Base-by-base conservation (phyloP, 2,329 filamentous ascomycete species). In the Amphichorda felina region DNA sequence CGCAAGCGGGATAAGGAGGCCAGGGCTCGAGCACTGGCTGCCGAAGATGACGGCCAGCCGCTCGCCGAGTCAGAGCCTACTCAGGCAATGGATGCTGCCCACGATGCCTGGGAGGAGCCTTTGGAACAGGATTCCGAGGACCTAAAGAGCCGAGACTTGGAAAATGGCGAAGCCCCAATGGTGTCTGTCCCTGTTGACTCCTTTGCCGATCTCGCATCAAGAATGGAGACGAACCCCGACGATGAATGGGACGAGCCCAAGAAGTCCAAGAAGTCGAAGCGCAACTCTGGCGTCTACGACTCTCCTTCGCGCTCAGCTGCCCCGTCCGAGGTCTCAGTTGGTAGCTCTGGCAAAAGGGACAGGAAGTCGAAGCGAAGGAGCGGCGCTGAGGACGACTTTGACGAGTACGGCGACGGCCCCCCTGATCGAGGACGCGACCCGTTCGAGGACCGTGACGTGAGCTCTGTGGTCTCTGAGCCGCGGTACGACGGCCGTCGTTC, bases 401-500 rank as follows among this genome's bases (percentile, higher is more conserved):
- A 46, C 10, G 44, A 48, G 8, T 36, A 45, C 16, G 51, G 56
- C 40, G 53, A 56, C 33, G 55, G 49, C 30, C 31, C 31, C 4
- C 18, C 15, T 11, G 29, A 31, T 15, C 17, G 18, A 17, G 13
- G 4, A 11, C 53, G 50, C 4, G 58, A 60, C n/a, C 50, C 46
- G 2, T 62, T 59, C 37, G 56, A 64, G 18, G 61, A 68, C 38
- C 59, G 59, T n/a, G 66, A 69, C 28, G 58, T 64, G 15, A 61
- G 57, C 40, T 72, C 68, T 22, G 59, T 68, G 10, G 60, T 67
- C 5, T 72, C 70, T 5, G 65, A 64, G 34, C 55, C 59, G 27
- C 54, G 54, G 15, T 45, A 48, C 13, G 50, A 57, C 13, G 53
- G 54, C 25, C 41, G 40, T 25, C 42, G 38, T 8, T 15, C 31